Conservation (phyloP, 148 eudicot species). For the Simmondsia chinensis region DNA sequence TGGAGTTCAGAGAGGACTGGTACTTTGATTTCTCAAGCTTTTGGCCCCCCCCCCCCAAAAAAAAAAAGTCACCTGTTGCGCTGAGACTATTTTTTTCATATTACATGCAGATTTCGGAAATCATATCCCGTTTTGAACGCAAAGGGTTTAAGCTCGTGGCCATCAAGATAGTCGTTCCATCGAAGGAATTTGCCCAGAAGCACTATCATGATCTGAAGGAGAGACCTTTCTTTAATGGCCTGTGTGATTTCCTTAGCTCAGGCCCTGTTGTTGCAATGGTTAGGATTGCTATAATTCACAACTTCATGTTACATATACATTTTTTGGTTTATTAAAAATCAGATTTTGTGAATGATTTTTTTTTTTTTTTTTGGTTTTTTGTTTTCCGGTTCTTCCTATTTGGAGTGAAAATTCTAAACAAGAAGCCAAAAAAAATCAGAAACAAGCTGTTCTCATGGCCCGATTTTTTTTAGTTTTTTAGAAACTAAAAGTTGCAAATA, state of each 20-base stretch:
- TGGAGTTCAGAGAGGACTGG: constrained; percentile 98
- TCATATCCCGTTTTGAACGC: constrained; percentile 85
- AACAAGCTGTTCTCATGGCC: too few relatives aligned
- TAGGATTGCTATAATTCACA: too few relatives aligned
- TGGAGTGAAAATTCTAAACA: too few relatives aligned
- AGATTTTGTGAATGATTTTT: too few relatives aligned
- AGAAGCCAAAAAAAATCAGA: too few relatives aligned
- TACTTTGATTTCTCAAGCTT: constrained; percentile 10
- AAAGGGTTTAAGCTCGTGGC: constrained; percentile 95
- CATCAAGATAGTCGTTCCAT: constrained; percentile 70
- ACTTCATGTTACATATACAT: too few relatives aligned
- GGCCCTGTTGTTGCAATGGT: constrained; percentile 99
- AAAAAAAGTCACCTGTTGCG: too few relatives aligned
- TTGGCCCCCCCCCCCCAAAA: background rate
- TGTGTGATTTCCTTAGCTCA: constrained; percentile 94
- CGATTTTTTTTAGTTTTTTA: too few relatives aligned
- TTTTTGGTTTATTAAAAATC: too few relatives aligned
- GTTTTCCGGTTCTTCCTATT: too few relatives aligned
- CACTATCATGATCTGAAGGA: constrained; percentile 96
- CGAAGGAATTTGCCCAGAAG: constrained; percentile 82
- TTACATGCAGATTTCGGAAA: constrained; percentile 68
- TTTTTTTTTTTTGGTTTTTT: too few relatives aligned
- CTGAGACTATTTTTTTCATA: background rate
- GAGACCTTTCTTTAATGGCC: constrained; percentile 87
- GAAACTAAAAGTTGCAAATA: too few relatives aligned